These are phyloP conservation scores for Dichomitus squalens DNA, from an alignment of 1,284 basidiomycete species.

Conservation along the genomic window DNA sequence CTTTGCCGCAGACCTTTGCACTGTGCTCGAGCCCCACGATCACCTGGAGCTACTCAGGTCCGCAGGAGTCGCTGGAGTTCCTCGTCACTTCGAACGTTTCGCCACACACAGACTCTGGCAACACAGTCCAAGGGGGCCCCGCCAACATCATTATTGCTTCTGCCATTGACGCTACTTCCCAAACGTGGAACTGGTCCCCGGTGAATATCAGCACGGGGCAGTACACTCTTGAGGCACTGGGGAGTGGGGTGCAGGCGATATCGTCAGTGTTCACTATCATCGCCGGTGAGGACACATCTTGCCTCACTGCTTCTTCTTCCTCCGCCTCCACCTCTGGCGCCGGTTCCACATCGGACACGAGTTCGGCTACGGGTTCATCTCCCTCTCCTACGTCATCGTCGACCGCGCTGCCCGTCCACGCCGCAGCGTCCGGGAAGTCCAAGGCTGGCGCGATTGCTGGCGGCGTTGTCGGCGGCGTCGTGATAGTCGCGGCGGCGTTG, in stretches of 20 bases:
- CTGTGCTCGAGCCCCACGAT: not conserved
- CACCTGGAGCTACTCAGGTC: not conserved
- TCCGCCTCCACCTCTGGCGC: not conserved
- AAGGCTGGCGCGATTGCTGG: slow-evolving; percentile 38
- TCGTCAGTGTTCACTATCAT: slow-evolving; percentile 27
- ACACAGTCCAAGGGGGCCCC: not conserved
- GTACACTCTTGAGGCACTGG: slow-evolving; percentile 25
- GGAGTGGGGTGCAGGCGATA: not conserved
- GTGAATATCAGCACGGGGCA: slow-evolving; percentile 31
- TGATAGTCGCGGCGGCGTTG: slow-evolving; percentile 24
- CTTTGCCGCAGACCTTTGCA: not conserved
- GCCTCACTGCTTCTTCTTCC: slow-evolving; percentile 11
- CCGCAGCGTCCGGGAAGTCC: slow-evolving; percentile 17
- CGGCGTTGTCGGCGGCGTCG: slow-evolving; percentile 38
- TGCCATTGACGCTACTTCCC: not conserved
- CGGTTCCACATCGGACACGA: not conserved
- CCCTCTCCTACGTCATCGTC: not conserved
- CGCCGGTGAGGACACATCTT: slow-evolving; percentile 23
- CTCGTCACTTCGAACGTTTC: not conserved
- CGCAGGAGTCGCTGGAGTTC: not conserved
- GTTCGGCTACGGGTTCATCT: not conserved
- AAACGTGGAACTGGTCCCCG: slow-evolving; percentile 24
- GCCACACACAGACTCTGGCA: not conserved
- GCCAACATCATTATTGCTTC: not conserved
- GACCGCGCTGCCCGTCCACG: slow-evolving; percentile 7